phyloP scores from a whole-genome alignment of 257 asterid species.

The Ocimum tenuiflorum region DNA sequence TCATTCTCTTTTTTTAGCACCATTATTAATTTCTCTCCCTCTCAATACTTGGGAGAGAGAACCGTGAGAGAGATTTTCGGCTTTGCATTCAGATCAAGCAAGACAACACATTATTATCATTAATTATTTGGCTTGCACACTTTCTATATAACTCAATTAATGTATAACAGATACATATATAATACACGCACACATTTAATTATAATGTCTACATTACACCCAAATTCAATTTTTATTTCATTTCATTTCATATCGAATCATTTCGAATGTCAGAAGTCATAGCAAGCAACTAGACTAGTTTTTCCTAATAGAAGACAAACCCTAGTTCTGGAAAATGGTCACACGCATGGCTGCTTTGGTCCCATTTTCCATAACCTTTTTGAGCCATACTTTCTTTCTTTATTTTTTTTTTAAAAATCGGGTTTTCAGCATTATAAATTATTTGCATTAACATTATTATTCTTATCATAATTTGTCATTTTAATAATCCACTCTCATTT shows the following conservation, averaged over 20 bases:
- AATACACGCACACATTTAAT: too few relatives aligned
- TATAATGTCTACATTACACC: too few relatives aligned
- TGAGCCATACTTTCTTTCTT: not conserved
- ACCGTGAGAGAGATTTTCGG: constrained; percentile 1
- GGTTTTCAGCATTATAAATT: not conserved
- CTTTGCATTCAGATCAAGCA: constrained; percentile 7
- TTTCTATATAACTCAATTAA: not conserved
- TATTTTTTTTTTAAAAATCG: not conserved
- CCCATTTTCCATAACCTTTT: constrained; percentile 34
- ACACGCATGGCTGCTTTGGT: constrained; percentile 72
- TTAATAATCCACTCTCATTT: too few relatives aligned
- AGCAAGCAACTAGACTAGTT: not conserved
- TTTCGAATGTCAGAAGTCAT: constrained; percentile 11
- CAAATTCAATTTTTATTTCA: too few relatives aligned
- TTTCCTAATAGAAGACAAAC: constrained; percentile 26
- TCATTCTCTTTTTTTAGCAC: constrained; percentile 29
- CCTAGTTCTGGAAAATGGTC: constrained; percentile 47
- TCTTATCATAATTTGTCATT: not conserved
- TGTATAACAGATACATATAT: too few relatives aligned
- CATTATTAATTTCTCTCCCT: constrained; percentile 27
- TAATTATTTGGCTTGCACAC: not conserved
- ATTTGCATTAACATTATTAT: not conserved
- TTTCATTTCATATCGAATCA: not conserved
- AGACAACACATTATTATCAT: constrained; percentile 5
- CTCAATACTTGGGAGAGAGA: constrained; percentile 6